Conservation (phyloP, 2,329 filamentous ascomycete species). For the Hirsutella minnesotensis region DNA sequence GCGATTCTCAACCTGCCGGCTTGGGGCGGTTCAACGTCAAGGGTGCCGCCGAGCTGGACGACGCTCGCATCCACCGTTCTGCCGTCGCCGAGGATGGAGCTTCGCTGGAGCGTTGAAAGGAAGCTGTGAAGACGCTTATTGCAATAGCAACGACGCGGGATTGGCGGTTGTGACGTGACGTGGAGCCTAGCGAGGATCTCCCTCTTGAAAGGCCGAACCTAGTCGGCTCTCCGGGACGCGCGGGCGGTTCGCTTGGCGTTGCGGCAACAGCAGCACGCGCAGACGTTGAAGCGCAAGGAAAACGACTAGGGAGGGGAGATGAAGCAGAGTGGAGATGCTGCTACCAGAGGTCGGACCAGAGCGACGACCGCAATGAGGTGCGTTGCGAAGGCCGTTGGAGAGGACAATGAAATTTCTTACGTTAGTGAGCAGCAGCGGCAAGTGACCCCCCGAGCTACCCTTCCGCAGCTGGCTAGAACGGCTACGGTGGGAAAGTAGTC, state of each 20-base stretch:
- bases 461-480: neutral
- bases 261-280: neutral
- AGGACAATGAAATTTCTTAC: slow-evolving; percentile 16
- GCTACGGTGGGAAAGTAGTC: no score
- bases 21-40: slow-evolving; percentile 31
- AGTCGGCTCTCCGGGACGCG: neutral
- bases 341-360: slow-evolving; percentile 3
- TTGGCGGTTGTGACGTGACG: slow-evolving; percentile 2
- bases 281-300: neutral
- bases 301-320: slow-evolving; percentile 2
- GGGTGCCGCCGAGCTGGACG: slow-evolving; percentile 22
- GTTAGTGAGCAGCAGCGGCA: slow-evolving; percentile 4
- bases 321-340: slow-evolving; percentile 2
- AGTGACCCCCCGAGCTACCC: slow-evolving; percentile 1
- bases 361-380: neutral
- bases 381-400: slow-evolving; percentile 9
- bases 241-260: no score
- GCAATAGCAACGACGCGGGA: neutral
- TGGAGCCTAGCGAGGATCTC: neutral
- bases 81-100: slow-evolving; percentile 2
- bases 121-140: neutral
- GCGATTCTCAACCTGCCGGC: slow-evolving; percentile 67
- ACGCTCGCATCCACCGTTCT: slow-evolving; percentile 16
- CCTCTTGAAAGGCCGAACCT: neutral
- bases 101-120: neutral